Evolutionary conservation across 495 filamentous ascomycete genomes (phyloP).

Genomic region (Letharia columbiana): DNA sequence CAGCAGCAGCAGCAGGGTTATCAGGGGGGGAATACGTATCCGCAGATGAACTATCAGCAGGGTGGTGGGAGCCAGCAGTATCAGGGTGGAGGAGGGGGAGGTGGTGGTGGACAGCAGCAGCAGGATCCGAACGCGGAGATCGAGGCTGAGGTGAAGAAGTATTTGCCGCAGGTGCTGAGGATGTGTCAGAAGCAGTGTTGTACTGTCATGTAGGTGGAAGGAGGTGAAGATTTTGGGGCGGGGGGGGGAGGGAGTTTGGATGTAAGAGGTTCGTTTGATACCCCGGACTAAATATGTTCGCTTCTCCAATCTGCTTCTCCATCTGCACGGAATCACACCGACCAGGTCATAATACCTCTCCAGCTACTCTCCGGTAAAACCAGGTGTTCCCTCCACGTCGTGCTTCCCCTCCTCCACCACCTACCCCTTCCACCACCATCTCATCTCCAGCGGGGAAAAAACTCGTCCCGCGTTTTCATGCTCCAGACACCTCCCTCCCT

Average conservation of each 20-base stretch:
- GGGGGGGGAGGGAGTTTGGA: neutral
- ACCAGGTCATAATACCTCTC: no score
- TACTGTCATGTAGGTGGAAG: conserved; percentile 58
- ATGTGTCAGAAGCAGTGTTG: conserved; percentile 66
- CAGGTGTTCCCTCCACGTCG: no score
- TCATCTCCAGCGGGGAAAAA: no score
- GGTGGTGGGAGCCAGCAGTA: conserved; percentile 31
- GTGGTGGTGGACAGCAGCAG: conserved; percentile 26
- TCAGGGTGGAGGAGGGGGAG: conserved; percentile 19
- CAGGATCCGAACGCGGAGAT: conserved; percentile 51
- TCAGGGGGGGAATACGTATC: conserved; percentile 12
- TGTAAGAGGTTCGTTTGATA: neutral
- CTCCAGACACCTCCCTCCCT: no score
- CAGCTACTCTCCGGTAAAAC: no score
- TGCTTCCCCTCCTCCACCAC: no score
- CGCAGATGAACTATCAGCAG: conserved; percentile 25
- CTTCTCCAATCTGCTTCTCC: no score
- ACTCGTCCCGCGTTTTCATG: no score
- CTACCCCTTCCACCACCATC: no score
- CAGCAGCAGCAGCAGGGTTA: conserved; percentile 22
- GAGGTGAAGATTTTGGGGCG: neutral
- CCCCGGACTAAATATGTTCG: neutral
- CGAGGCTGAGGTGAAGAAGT: conserved; percentile 53
- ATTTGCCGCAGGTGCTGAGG: conserved; percentile 50
- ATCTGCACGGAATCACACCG: no score